Conservation (phyloP, 768 basidiomycete species). For the Cystobasidium ongulense region DNA sequence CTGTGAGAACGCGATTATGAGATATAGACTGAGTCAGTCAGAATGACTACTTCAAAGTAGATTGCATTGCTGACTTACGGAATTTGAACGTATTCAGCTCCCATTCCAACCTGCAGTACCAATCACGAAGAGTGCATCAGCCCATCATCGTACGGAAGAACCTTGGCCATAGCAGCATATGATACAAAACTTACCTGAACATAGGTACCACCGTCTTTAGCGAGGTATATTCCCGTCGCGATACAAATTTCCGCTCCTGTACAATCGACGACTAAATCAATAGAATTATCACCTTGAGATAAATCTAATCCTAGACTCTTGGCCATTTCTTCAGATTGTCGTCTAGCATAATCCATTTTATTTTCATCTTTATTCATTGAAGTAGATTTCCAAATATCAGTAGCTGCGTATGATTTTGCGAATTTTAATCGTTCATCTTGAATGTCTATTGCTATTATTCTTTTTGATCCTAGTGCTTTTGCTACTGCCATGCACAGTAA, state of each 20-base stretch:
- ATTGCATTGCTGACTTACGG: background rate
- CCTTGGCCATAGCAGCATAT: no score
- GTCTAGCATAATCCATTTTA: slow-evolving; percentile 7
- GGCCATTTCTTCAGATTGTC: background rate
- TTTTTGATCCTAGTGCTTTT: slow-evolving; percentile 76
- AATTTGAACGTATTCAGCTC: slow-evolving; percentile 9
- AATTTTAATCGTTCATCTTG: background rate
- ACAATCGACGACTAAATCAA: slow-evolving; percentile 28
- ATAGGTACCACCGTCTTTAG: slow-evolving; percentile 61
- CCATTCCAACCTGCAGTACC: slow-evolving; percentile 18
- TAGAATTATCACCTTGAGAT: background rate
- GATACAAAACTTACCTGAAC: slow-evolving; percentile 31
- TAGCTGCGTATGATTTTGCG: slow-evolving; percentile 44
- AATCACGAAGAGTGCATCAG: background rate
- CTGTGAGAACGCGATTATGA: slow-evolving; percentile 45
- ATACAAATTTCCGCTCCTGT: slow-evolving; percentile 72
- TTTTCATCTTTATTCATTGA: slow-evolving; percentile 5
- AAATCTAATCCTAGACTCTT: background rate
- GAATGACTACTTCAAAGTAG: no score
- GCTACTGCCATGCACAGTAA: slow-evolving; percentile 86
- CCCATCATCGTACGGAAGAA: no score
- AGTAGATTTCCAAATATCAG: slow-evolving; percentile 6
- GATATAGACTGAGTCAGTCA: no score
- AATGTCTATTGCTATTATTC: slow-evolving; percentile 73
- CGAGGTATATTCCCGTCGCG: slow-evolving; percentile 70